A percentile compares a stretch with the other conserved stretches of the same genome.
phyloP scores from a whole-genome alignment of 2,329 filamentous ascomycete species.

The Atkinsonella texensis region DNA sequence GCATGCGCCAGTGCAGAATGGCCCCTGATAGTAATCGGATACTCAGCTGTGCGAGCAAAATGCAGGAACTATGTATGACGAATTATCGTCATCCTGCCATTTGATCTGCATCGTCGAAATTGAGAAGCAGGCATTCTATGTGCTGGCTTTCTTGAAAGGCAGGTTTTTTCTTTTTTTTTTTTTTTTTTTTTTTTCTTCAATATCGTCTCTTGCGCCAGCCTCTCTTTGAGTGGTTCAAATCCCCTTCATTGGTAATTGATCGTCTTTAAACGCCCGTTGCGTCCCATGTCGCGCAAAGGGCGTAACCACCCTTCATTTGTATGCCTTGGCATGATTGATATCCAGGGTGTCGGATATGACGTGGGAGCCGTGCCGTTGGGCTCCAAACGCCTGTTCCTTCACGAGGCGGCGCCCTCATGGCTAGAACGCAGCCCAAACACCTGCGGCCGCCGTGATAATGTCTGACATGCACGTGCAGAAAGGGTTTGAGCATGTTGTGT shows the following conservation, averaged over 20 bases:
- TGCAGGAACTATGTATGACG: background rate
- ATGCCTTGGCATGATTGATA: no score
- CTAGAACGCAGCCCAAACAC: background rate
- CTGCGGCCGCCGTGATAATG: no score
- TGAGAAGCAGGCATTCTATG: background rate
- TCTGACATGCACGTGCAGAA: background rate
- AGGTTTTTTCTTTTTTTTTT: background rate
- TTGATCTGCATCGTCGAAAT: background rate
- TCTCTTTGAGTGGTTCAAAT: no score
- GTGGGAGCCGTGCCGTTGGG: no score
- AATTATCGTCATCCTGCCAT: background rate
- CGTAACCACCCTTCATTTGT: no score
- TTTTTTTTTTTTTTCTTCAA: no score
- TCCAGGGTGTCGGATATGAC: no score
- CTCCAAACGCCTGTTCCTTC: no score
- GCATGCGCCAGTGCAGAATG: background rate
- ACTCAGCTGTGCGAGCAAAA: background rate
- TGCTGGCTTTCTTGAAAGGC: background rate
- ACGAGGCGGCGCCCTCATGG: background rate
- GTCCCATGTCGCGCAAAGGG: no score
- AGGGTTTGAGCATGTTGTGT: background rate
- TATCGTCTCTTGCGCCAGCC: no score
- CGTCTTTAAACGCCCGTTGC: no score
- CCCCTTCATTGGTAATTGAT: no score
- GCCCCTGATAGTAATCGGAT: background rate